phyloP scores from a whole-genome alignment of 2,329 filamentous ascomycete species.

The Geoglossum cookeanum region DNA sequence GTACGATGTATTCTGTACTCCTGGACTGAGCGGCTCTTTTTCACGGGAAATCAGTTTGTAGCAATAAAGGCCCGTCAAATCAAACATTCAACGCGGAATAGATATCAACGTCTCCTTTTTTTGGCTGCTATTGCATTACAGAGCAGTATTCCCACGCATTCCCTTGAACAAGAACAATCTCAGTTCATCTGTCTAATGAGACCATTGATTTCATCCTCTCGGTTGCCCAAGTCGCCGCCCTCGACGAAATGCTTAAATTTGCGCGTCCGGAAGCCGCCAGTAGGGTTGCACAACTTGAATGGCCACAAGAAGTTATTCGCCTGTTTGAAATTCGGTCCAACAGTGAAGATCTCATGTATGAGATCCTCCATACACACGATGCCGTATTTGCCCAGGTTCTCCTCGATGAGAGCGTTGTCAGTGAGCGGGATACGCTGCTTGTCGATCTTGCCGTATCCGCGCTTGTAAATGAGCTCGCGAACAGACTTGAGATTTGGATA shows the following conservation, averaged over 20 bases:
- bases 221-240: slow-evolving; percentile 96
- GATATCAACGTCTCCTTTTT: neutral
- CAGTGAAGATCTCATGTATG: slow-evolving; percentile 97
- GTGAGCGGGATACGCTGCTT: slow-evolving; percentile 94
- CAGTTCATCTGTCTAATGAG: slow-evolving; percentile 99
- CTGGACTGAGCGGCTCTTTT: no score
- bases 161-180: slow-evolving; percentile 7
- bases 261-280: slow-evolving; percentile 80
- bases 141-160: neutral
- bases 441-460: slow-evolving; percentile 96
- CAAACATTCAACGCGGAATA: neutral
- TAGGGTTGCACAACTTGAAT: slow-evolving; percentile 99
- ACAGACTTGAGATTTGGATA: slow-evolving; percentile 99
- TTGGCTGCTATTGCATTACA: neutral
- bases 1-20: no score
- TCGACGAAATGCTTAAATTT: slow-evolving; percentile 99
- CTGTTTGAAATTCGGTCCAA: slow-evolving; percentile 99
- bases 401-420: slow-evolving; percentile 95
- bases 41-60: no score
- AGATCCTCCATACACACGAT: slow-evolving; percentile 99
- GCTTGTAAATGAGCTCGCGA: slow-evolving; percentile 99
- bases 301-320: slow-evolving; percentile 99
- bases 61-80: neutral
- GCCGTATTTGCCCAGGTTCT: slow-evolving; percentile 91
- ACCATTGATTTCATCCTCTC: slow-evolving; percentile 93